Conservation (phyloP, 371 early-diverging fungal species). For the Mucor velutinosus region DNA sequence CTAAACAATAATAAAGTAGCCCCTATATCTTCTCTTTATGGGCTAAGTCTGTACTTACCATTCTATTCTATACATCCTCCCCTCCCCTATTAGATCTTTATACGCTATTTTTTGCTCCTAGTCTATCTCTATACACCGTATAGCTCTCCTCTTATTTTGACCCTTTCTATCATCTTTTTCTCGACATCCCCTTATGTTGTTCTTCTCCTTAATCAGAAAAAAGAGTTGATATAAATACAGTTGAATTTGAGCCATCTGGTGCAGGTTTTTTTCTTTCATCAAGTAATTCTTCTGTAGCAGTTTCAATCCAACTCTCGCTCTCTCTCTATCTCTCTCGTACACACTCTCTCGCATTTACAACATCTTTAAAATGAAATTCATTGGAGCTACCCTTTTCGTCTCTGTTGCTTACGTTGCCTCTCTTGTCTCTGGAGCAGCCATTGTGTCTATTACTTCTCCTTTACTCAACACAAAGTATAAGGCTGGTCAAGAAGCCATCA, state of each 20-base stretch:
- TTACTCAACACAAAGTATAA: slow-evolving; percentile 28
- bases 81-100: neutral
- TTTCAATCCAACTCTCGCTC: neutral
- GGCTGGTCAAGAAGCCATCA: slow-evolving; percentile 31
- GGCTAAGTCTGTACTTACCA: neutral
- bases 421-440: slow-evolving; percentile 16
- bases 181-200: slow-evolving; percentile 8
- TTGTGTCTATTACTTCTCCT: slow-evolving; percentile 43
- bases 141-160: slow-evolving; percentile 1
- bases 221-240: neutral
- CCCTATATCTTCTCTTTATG: neutral
- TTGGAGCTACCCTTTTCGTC: slow-evolving; percentile 16
- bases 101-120: neutral
- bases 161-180: slow-evolving; percentile 10
- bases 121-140: neutral
- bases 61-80: neutral
- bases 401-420: slow-evolving; percentile 26
- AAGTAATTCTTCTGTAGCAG: slow-evolving; percentile 4
- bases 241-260: neutral
- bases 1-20: neutral
- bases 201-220: slow-evolving; percentile 2
- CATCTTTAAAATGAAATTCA: slow-evolving; percentile 24
- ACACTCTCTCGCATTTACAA: neutral
- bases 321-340: neutral
- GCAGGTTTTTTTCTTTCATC: neutral